Evolutionary conservation across 1,284 basidiomycete species (phyloP).

Genomic region (Sporisorium graminicola): DNA sequence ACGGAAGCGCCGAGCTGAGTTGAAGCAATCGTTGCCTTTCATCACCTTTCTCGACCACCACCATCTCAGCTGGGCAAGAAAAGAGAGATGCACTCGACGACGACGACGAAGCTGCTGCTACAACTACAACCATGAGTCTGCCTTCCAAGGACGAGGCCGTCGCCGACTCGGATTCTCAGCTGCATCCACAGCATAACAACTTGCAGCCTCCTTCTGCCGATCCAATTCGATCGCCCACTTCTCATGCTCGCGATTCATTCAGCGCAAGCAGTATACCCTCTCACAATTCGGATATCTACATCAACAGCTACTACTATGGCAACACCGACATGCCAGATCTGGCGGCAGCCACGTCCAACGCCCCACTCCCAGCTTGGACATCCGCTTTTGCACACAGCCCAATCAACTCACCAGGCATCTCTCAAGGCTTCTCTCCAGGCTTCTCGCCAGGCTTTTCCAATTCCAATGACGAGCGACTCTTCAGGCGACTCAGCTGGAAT

Average conservation of each 20-base stretch:
- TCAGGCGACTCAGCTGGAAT: constrained; percentile 46
- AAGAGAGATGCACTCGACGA: constrained; percentile 1
- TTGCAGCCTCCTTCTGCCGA: constrained; percentile 27
- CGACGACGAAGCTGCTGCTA: not conserved
- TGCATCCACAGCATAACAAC: not conserved
- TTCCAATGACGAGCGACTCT: constrained; percentile 39
- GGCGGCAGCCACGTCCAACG: not conserved
- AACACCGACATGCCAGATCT: constrained; percentile 54
- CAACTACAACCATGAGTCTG: constrained; percentile 11
- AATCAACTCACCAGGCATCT: constrained; percentile 18
- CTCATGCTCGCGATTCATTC: constrained; percentile 26
- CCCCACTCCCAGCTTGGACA: constrained; percentile 19
- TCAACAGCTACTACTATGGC: constrained; percentile 59
- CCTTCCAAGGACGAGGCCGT: not conserved
- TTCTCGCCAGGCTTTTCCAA: not conserved
- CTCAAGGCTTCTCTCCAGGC: not conserved
- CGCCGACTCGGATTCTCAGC: not conserved
- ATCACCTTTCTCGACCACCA: constrained; percentile 2
- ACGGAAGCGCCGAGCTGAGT: constrained; percentile 8
- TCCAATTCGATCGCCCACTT: constrained; percentile 23
- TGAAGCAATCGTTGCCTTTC: constrained; percentile 1
- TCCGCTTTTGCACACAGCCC: constrained; percentile 21
- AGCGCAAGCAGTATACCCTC: constrained; percentile 50
- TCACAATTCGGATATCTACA: constrained; percentile 50
- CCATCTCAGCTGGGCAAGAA: constrained; percentile 3